Base-by-base conservation (phyloP, 495 filamentous ascomycete species). In the Neurospora sp. region DNA sequence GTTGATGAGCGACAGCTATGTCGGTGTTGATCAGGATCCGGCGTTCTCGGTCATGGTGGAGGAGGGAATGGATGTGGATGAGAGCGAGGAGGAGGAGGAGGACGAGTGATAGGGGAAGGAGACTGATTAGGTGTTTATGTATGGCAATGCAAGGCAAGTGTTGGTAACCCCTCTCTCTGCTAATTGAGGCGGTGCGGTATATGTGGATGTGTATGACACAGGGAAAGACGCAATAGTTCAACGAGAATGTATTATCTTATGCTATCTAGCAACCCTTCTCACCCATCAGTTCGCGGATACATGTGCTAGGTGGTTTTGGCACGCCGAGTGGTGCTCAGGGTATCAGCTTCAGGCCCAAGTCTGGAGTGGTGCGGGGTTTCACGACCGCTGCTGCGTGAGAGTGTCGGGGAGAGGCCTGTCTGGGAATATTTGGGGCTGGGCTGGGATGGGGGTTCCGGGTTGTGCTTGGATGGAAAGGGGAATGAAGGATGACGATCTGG, bases 1-100 rank as follows among this genome's bases (percentile, higher is more conserved):
- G 82, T 85, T 98, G 81, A 97, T 99, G 93, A 93, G 96, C 81
- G 96, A 99, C 83, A 97, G 93, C 81, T 99, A 98, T 82, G 89
- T 97, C 21, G 96, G 96, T 8, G 94, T 99, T 59, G 96, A 99
- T 84, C 96, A 98, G 80, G 96, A 96, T 71, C 96, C 94, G 40
- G 88, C 88, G 3, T 97, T 99, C 79, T 90, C 87, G 69, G 90
- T 98, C 39, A 90, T 85, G 71, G 96, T 91, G 24, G 93, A 90
- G 17, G 95, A 98, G 82, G 94, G 94, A 4, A 94, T 94, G 94
- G 96, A 98, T 72, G 94, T 97, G 74, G 94, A 97, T 81, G 92
- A 94, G 36, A 92, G 93, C 2, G 92, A 93, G 54, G 93, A 94
- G 42, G 92, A 91, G 37, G 91, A 91, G 54, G 89, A 90, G 71